Conservation (phyloP, 2,329 filamentous ascomycete genomes). For the Colletotrichum abscissum region DNA sequence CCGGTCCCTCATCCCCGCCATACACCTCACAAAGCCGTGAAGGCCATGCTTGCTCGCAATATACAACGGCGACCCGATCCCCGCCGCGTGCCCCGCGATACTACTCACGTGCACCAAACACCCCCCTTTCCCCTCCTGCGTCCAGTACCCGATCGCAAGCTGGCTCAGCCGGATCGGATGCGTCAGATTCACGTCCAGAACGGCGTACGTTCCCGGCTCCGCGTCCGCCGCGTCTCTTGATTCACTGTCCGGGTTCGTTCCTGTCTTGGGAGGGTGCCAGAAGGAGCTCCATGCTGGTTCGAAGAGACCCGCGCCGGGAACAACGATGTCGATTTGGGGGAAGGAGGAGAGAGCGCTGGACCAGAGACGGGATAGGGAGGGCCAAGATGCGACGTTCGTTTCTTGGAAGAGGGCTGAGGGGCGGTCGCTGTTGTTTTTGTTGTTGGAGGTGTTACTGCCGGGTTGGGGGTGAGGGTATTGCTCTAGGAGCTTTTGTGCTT, state of each 20-base stretch:
- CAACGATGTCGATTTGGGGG: slow-evolving; percentile 48
- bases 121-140: slow-evolving; percentile 41
- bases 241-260: slow-evolving; percentile 41
- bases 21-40: slow-evolving; percentile 47
- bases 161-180: slow-evolving; percentile 51
- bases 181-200: slow-evolving; percentile 50
- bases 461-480: slow-evolving; percentile 42
- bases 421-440: slow-evolving; percentile 12
- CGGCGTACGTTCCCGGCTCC: slow-evolving; percentile 46
- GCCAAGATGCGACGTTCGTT: slow-evolving; percentile 51
- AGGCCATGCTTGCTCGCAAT: slow-evolving; percentile 51
- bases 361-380: slow-evolving; percentile 46
- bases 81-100: slow-evolving; percentile 45
- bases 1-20: slow-evolving; percentile 44
- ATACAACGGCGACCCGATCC: slow-evolving; percentile 48
- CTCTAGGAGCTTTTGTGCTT: slow-evolving; percentile 47
- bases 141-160: slow-evolving; percentile 52
- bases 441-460: too few relatives aligned
- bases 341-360: slow-evolving; percentile 42
- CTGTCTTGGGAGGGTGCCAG: slow-evolving; percentile 48
- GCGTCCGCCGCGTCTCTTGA: slow-evolving; percentile 43
- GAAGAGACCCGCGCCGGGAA: slow-evolving; percentile 50
- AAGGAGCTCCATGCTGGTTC: slow-evolving; percentile 50
- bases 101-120: slow-evolving; percentile 48
- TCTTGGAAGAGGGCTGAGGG: slow-evolving; percentile 47